Base-by-base conservation (phyloP, 1,139 yeast species). In the Diutina rugosa region DNA sequence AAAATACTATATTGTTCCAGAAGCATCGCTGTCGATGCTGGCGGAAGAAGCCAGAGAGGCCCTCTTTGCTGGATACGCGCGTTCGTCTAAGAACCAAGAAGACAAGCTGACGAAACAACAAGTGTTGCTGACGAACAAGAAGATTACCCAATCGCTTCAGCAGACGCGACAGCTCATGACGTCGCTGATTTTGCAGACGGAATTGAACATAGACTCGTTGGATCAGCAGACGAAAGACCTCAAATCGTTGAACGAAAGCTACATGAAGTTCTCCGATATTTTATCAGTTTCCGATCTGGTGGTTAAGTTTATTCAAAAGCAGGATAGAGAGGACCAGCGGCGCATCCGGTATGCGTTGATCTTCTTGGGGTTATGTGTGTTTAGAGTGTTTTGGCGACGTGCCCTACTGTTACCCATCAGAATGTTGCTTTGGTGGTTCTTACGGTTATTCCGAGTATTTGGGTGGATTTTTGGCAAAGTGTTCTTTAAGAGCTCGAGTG, bases 381-480 rank as follows among this genome's bases (percentile, higher is more conserved):
- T 70, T 3, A 85, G 88, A 86, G 81, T 86, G 26, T 61, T 85
- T 1, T 86, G 87, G 83, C 70, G 85, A 61, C 71, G 91, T 57
- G 72, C 86, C 3, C 68, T 86, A 49, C 73, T 77, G 62, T 71
- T 78, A 14, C 91, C 91, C 0, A 72, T 82, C 1, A 70, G 69
- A 63, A 64, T 85, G 12, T 59, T 84, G 41, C 57, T 85, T n/a
- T 85, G 90, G 90, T 66, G 83, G 0, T 55, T 82, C 6, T 67
- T 80, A 57, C 78, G 78, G 63, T 63, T 79, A 12, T 69, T 82
- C 58, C 67, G 80, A 1, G 62, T 81, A 16, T 1, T 72, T 77
- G 64, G 65, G 12, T 62, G 55, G 58, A 1, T 30, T 1, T 49
- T 49, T 30, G 53, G 53, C n/a, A 35, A 35, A 12, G n/a, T 35